phyloP scores from a whole-genome alignment of 2,329 filamentous ascomycete species.

The Trichoderma guizhouense region DNA sequence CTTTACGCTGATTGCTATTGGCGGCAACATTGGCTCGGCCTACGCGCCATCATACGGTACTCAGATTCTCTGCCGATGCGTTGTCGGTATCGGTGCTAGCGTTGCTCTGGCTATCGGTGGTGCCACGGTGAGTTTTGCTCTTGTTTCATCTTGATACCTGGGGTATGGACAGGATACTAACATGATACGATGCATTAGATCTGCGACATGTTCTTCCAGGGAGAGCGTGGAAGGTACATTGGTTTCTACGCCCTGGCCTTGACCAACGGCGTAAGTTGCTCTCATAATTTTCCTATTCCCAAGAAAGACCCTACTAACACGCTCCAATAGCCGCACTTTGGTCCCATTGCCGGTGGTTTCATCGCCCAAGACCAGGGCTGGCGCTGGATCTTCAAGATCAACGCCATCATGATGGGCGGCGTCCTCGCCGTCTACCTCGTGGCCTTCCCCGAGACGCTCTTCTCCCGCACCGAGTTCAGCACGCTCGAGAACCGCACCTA shows the following conservation, averaged over 20 bases:
- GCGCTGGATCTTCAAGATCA: slow-evolving; percentile 13
- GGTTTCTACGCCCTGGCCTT: slow-evolving; percentile 12
- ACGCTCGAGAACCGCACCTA: slow-evolving; percentile 6
- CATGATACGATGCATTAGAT: background rate
- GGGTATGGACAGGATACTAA: background rate
- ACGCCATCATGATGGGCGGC: slow-evolving; percentile 8
- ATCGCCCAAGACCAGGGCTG: slow-evolving; percentile 3
- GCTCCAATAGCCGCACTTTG: background rate
- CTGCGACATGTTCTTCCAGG: slow-evolving; percentile 11
- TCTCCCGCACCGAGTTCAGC: slow-evolving; percentile 12
- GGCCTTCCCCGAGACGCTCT: slow-evolving; percentile 13
- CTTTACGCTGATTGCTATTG: slow-evolving; percentile 4
- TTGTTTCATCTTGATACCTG: too few relatives aligned
- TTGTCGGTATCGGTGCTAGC: slow-evolving; percentile 2
- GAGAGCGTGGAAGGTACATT: slow-evolving; percentile 13
- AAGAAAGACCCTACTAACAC: background rate
- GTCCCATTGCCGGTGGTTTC: slow-evolving; percentile 9
- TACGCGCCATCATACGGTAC: slow-evolving; percentile 12
- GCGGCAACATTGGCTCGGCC: slow-evolving; percentile 8
- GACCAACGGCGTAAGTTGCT: slow-evolving; percentile 10
- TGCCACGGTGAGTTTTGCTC: background rate
- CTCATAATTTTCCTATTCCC: too few relatives aligned
- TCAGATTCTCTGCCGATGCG: slow-evolving; percentile 1
- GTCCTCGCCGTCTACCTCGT: background rate
- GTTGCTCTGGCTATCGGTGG: slow-evolving; percentile 11